Base-by-base conservation (phyloP, 495 filamentous ascomycete species). In the Xylaria intraflava region DNA sequence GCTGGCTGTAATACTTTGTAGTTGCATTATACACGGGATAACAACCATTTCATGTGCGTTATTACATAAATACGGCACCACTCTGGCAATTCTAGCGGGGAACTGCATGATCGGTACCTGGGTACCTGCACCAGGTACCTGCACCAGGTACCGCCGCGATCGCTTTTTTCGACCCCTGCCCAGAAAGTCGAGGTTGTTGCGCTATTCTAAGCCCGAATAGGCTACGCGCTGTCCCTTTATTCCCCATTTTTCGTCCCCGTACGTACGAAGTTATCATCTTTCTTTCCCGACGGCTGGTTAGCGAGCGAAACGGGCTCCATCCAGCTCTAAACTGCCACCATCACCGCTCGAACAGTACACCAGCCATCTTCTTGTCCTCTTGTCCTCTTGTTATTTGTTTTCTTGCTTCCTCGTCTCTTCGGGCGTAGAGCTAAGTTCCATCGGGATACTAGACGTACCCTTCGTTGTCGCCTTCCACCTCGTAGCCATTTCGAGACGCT, bases 161-260 rank as follows among this genome's bases (percentile, higher is more conserved):
- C n/a, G n/a, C n/a, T n/a, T n/a, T n/a, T n/a, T n/a, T n/a, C n/a
- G n/a, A n/a, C n/a, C n/a, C n/a, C n/a, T n/a, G n/a, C n/a, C n/a
- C n/a, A n/a, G n/a, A n/a, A n/a, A n/a, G n/a, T n/a, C n/a, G n/a
- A n/a, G 31, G 31, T 6, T 55, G 52, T 49, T 49, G 35, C 6
- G 14, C 41, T 7, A 24, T 16, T 17, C 64, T 66, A 66, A 40
- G 1, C 58, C 31, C 30, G 24, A 57, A 33, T 31, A 56, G 61
- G 64, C 44, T 64, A 60, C 23, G 58, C 59, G 36, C 36, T 55
- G 46, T 54, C 58, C 64, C 59, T 66, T 66, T 63, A 62, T 62
- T 50, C 60, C 60, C 57, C 59, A 56, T 47, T 53, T 53, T 51
- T 46, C 52, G 54, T 49, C 49, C 40, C 55, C 58, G 57, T n/a